phyloP scores from a whole-genome alignment of 106 monocot species.

The Cymbidium sinense region DNA sequence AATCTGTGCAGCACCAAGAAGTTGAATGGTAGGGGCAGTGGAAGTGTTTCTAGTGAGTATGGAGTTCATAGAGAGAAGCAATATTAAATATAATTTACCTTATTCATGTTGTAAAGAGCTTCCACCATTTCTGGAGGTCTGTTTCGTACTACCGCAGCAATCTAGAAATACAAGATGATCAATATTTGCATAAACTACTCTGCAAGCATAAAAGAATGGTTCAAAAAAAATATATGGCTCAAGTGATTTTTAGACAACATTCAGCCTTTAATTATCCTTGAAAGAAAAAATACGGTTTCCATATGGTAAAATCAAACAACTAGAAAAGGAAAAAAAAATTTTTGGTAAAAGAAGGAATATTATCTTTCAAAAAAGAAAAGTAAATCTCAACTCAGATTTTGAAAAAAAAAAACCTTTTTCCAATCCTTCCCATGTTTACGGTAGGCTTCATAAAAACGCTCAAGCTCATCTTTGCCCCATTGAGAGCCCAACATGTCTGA shows the following conservation, averaged over 20 bases:
- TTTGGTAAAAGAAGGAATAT: background rate
- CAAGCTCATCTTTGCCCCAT: slow-evolving; percentile 78
- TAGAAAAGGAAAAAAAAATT: background rate
- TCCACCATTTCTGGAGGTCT: slow-evolving; percentile 91
- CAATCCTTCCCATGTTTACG: slow-evolving; percentile 73
- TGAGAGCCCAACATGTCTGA: slow-evolving; percentile 77
- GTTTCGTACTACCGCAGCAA: slow-evolving; percentile 56
- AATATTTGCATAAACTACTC: background rate
- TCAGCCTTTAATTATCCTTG: background rate
- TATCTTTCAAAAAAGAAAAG: background rate
- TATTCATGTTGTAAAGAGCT: slow-evolving; percentile 93
- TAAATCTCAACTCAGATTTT: slow-evolving; percentile 1
- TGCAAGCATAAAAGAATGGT: background rate
- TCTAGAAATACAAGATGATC: slow-evolving; percentile 30
- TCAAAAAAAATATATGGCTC: background rate
- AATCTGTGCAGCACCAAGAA: background rate
- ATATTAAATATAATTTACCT: slow-evolving; percentile 25
- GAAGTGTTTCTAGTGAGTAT: background rate
- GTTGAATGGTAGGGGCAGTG: slow-evolving; percentile 1
- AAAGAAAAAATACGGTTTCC: background rate
- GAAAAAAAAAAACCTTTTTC: slow-evolving; percentile 55
- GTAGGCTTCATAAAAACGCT: slow-evolving; percentile 74
- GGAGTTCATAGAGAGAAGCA: background rate
- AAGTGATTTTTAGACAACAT: background rate
- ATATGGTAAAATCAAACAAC: background rate